Conservation (phyloP, 2,329 filamentous ascomycete genomes). For the Cladosporium sp. region DNA sequence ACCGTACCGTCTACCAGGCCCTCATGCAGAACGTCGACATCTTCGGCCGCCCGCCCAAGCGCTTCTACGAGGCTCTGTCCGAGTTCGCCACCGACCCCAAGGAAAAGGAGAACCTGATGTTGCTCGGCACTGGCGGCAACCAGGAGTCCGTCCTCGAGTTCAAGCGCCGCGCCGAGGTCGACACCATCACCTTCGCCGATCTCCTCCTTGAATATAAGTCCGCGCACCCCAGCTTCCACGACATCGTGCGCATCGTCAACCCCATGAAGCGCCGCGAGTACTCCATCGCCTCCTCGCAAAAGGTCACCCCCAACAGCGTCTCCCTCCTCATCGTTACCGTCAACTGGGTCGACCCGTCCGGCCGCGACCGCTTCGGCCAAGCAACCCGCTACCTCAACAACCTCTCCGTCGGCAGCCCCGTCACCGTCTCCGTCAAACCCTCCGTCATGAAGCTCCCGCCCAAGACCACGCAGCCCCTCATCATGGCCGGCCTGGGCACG, state of each 20-base stretch:
- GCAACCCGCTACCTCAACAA: constrained; percentile 82
- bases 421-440: constrained; percentile 93
- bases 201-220: constrained; percentile 84
- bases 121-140: constrained; percentile 56
- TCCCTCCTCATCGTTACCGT: constrained; percentile 96
- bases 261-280: constrained; percentile 97
- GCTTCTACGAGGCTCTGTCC: constrained; percentile 89
- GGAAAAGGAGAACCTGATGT: constrained; percentile 73
- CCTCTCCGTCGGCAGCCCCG: constrained; percentile 66
- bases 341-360: constrained; percentile 83
- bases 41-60: constrained; percentile 92
- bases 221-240: constrained; percentile 80
- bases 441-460: constrained; percentile 98
- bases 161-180: constrained; percentile 84
- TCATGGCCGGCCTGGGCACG: constrained; percentile 98
- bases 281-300: constrained; percentile 96
- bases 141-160: constrained; percentile 81
- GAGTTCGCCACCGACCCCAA: constrained; percentile 77
- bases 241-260: constrained; percentile 78
- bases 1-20: constrained; percentile 87
- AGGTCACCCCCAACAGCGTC: constrained; percentile 83
- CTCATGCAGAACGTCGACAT: constrained; percentile 91
- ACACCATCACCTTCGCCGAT: constrained; percentile 86
- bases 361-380: constrained; percentile 85
- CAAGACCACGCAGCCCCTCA: constrained; percentile 82